These are phyloP conservation scores for Smittium culicis DNA, from an alignment of 371 early-diverging fungal species.

Conservation along the genomic window DNA sequence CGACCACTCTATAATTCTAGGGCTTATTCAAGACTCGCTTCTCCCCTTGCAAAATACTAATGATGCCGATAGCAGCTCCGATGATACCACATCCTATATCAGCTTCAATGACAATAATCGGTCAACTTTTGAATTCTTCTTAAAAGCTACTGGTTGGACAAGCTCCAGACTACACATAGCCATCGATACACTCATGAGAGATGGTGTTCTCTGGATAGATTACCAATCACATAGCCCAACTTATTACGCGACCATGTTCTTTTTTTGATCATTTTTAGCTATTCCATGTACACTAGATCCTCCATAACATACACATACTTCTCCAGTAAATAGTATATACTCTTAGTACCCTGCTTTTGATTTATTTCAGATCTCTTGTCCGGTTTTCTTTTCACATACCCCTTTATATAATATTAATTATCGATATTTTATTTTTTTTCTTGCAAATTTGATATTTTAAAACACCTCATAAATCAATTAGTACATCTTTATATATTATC, in stretches of 20 bases:
- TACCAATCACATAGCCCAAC: not conserved
- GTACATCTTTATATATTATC: too few species aligned
- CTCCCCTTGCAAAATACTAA: not conserved
- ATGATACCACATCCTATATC: not conserved
- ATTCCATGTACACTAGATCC: not conserved
- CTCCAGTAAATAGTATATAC: slow-evolving; percentile 10
- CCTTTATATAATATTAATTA: not conserved
- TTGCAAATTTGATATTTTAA: not conserved
- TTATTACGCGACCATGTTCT: slow-evolving; percentile 7
- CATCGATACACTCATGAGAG: not conserved
- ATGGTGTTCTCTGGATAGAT: slow-evolving; percentile 9
- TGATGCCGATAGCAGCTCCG: not conserved
- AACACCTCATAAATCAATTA: not conserved
- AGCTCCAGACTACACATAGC: not conserved
- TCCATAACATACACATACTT: not conserved
- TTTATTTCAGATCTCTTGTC: not conserved
- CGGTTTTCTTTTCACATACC: not conserved
- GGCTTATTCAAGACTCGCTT: slow-evolving; percentile 40
- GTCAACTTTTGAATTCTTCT: not conserved
- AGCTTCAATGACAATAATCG: not conserved
- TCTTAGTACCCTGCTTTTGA: not conserved
- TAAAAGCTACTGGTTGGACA: not conserved
- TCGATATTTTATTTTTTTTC: not conserved
- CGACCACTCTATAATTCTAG: slow-evolving; percentile 55
- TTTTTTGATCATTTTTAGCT: slow-evolving; percentile 7